phyloP scores from a whole-genome alignment of 75 land plant genomes.

The Sequoiadendron giganteum region DNA sequence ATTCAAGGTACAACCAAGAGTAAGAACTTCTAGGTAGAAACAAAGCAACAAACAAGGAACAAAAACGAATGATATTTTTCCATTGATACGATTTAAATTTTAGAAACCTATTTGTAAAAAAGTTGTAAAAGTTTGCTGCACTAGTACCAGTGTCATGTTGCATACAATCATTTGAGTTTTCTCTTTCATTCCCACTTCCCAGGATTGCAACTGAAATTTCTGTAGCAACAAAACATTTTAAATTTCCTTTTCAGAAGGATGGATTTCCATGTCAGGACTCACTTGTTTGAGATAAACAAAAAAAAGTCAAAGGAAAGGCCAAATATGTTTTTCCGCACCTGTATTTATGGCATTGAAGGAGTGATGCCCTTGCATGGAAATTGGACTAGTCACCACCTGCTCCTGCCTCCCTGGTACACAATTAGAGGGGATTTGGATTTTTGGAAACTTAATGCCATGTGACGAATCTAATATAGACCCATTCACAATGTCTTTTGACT shows the following conservation, averaged over 20 bases:
- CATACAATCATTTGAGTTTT: not conserved
- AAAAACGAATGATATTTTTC: not conserved
- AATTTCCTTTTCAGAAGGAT: not conserved
- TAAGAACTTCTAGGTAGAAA: not conserved
- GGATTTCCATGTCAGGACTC: not conserved
- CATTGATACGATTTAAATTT: not conserved
- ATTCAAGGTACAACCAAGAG: not conserved
- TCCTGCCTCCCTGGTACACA: not conserved
- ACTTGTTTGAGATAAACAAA: not conserved
- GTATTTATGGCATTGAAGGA: not conserved
- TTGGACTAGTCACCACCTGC: not conserved
- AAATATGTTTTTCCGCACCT: not conserved
- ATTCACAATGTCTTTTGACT: not conserved
- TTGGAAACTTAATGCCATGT: not conserved
- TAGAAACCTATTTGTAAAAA: not conserved
- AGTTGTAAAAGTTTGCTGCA: not conserved
- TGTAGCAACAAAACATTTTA: not conserved
- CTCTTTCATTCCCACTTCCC: not conserved
- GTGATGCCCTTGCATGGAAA: not conserved
- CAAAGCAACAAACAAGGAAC: not conserved
- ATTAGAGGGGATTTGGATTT: not conserved
- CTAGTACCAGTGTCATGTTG: not conserved
- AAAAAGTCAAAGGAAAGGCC: conserved; percentile 1
- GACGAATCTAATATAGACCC: not conserved
- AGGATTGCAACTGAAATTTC: not conserved